Percentiles rank a stretch among this genome's conserved stretches.
phyloP scores from a whole-genome alignment of 2,329 filamentous ascomycete genomes.

The Ophiostoma novo-ulmi region DNA sequence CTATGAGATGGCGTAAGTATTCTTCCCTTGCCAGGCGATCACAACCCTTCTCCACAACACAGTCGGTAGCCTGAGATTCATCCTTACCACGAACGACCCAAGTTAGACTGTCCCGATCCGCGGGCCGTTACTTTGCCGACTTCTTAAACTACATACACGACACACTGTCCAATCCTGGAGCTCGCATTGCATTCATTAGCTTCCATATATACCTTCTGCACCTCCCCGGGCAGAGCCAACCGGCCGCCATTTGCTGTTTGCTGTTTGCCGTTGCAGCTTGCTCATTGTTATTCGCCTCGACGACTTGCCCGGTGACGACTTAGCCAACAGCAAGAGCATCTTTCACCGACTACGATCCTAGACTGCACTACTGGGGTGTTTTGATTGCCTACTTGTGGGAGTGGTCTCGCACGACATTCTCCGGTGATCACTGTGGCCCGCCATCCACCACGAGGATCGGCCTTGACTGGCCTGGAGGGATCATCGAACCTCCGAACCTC shows the following conservation, averaged over 20 bases:
- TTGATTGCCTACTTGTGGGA: not conserved
- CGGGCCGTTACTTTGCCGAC: not conserved
- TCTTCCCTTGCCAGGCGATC: not conserved
- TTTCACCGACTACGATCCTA: not conserved
- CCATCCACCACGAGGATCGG: not conserved
- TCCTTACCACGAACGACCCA: not conserved
- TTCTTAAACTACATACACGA: not conserved
- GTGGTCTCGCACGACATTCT: not conserved
- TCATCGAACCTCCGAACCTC: not conserved
- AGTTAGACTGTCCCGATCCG: not conserved
- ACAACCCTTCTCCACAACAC: not conserved
- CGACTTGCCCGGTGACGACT: not conserved
- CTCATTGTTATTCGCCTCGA: not conserved
- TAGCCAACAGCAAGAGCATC: not conserved
- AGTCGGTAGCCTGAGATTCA: not conserved
- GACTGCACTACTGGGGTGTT: not conserved
- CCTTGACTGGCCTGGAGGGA: not conserved
- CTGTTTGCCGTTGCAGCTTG: not conserved
- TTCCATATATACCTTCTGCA: not conserved
- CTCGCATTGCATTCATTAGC: not conserved
- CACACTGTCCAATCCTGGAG: not conserved
- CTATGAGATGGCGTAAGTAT: not conserved
- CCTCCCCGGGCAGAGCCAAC: not conserved
- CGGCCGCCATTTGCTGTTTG: not conserved
- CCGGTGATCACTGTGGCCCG: not conserved